Conservation (phyloP, 139 green algal species). For the Coelastrella sp. region DNA sequence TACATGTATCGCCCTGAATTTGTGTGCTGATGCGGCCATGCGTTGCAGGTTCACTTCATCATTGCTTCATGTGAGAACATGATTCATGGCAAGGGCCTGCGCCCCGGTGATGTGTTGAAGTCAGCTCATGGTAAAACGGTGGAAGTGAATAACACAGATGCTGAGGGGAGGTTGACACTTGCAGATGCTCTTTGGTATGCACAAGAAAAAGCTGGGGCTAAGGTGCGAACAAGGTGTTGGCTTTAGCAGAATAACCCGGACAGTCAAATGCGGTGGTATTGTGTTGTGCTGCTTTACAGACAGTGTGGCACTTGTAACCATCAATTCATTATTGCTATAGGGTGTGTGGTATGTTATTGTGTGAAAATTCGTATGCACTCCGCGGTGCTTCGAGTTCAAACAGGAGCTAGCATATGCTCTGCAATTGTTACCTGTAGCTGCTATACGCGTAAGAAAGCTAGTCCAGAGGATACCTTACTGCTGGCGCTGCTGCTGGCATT, state of each 20-base stretch:
- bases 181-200: slow-evolving; percentile 96
- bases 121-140: slow-evolving; percentile 83
- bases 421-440: too few species aligned
- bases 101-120: slow-evolving; percentile 95
- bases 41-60: slow-evolving; percentile 93
- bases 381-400: too few species aligned
- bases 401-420: too few species aligned
- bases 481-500: too few species aligned
- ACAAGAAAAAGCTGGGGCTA: slow-evolving; percentile 65
- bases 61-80: slow-evolving; percentile 98
- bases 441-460: too few species aligned
- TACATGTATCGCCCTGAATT: too few species aligned
- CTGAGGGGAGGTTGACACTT: slow-evolving; percentile 96
- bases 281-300: not conserved
- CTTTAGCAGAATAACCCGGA: not conserved
- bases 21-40: too few species aligned
- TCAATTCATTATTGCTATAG: too few species aligned
- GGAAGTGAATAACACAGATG: slow-evolving; percentile 88
- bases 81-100: slow-evolving; percentile 88
- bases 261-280: not conserved
- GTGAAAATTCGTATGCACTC: too few species aligned
- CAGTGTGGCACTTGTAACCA: too few species aligned
- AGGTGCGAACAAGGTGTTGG: not conserved
- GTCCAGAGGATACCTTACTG: too few species aligned
- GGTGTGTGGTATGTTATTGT: too few species aligned